phyloP scores from a whole-genome alignment of 768 basidiomycete species.

The Suillus tomentosus region DNA sequence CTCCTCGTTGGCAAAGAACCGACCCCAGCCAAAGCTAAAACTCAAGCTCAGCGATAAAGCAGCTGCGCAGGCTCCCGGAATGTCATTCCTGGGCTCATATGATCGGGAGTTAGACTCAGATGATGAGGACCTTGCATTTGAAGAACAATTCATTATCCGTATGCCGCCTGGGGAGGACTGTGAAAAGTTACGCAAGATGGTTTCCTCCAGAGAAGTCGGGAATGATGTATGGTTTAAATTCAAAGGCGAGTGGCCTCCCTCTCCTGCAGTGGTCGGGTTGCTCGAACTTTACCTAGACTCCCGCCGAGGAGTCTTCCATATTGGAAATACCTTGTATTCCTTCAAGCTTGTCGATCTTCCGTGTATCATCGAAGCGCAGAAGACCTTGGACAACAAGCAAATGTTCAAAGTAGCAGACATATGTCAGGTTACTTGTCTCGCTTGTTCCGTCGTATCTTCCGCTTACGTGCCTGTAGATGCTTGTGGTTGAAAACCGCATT shows the following conservation, averaged over 20 bases:
- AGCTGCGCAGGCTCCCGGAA: slow-evolving; percentile 78
- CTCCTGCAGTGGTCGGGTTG: background rate
- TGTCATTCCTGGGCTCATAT: slow-evolving; percentile 88
- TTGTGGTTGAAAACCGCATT: slow-evolving; percentile 80
- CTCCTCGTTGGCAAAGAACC: slow-evolving; percentile 50
- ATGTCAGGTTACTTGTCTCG: slow-evolving; percentile 68
- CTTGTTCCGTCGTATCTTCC: slow-evolving; percentile 13
- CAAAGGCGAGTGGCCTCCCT: slow-evolving; percentile 59
- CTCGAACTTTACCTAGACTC: slow-evolving; percentile 59
- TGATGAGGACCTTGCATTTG: slow-evolving; percentile 91
- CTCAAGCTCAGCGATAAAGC: slow-evolving; percentile 86
- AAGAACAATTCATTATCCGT: slow-evolving; percentile 94
- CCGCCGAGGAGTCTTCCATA: slow-evolving; percentile 85
- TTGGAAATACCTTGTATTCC: slow-evolving; percentile 77
- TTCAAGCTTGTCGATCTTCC: slow-evolving; percentile 97
- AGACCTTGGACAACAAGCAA: slow-evolving; percentile 93
- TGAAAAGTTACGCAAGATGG: slow-evolving; percentile 79
- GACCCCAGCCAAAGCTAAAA: slow-evolving; percentile 75
- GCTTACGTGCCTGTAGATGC: slow-evolving; percentile 62
- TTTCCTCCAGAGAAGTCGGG: slow-evolving; percentile 71
- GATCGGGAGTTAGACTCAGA: slow-evolving; percentile 95
- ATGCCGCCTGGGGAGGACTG: slow-evolving; percentile 86
- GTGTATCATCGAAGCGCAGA: slow-evolving; percentile 91
- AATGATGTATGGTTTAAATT: slow-evolving; percentile 98
- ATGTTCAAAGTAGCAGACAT: slow-evolving; percentile 99